These are phyloP conservation scores for Comarum palustre DNA, from an alignment of 306 rosid species.

Conservation along the genomic window DNA sequence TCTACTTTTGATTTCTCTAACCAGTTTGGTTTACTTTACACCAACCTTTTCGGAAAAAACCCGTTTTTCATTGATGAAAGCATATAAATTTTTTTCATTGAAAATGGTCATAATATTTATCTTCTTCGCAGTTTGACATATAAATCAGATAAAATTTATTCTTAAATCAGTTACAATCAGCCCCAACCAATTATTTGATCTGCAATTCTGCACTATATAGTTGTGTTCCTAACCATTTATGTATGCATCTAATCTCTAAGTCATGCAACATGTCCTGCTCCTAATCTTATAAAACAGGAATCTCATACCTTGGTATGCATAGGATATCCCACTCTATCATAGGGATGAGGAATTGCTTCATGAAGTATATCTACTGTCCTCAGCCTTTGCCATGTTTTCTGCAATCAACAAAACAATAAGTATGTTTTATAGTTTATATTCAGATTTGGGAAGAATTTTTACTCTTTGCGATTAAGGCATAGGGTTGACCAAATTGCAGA, in stretches of 20 bases:
- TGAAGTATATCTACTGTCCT: constrained; percentile 56
- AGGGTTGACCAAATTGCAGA: no score
- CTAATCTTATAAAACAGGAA: constrained; percentile 10
- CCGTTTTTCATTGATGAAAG: background rate
- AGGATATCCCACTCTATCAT: constrained; percentile 67
- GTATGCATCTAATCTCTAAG: background rate
- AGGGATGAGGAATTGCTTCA: constrained; percentile 66
- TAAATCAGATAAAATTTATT: background rate
- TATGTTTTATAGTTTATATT: no score
- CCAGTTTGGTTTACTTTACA: background rate
- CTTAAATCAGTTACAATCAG: background rate
- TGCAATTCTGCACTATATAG: no score
- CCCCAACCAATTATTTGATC: background rate
- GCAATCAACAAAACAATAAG: constrained; percentile 1
- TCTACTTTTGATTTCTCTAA: background rate
- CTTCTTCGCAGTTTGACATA: background rate
- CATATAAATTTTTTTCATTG: background rate
- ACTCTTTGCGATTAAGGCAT: no score
- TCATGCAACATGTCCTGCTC: background rate
- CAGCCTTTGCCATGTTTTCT: constrained; percentile 80
- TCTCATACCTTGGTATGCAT: constrained; percentile 66
- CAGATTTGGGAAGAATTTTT: no score
- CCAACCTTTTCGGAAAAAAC: background rate
- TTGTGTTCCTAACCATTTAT: no score
- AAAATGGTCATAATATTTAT: background rate